Percentiles rank a stretch among this genome's conserved stretches.
phyloP scores from a whole-genome alignment of 805 yeast genomes.

The Cyberlindnera mrakii region DNA sequence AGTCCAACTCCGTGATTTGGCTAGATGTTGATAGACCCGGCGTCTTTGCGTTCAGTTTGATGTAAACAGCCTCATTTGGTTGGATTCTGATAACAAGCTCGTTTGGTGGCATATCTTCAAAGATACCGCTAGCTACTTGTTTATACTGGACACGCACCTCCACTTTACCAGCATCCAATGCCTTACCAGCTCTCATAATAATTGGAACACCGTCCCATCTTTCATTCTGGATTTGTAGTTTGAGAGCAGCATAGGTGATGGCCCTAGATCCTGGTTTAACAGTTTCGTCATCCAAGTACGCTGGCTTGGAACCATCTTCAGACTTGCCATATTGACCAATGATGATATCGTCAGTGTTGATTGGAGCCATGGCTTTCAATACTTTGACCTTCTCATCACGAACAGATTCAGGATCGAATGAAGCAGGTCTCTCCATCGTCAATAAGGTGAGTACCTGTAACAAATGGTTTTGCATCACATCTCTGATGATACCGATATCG shows the following conservation, averaged over 20 bases:
- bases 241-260: constrained; percentile 87
- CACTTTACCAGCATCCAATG: constrained; percentile 90
- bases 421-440: constrained; percentile 92
- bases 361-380: constrained; percentile 69
- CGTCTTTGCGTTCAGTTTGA: constrained; percentile 88
- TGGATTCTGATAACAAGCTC: constrained; percentile 92
- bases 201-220: constrained; percentile 99
- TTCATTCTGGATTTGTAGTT: constrained; percentile 76
- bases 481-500: constrained; percentile 90
- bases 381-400: constrained; percentile 96
- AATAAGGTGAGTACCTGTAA: constrained; percentile 86
- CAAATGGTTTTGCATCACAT: constrained; percentile 96
- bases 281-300: constrained; percentile 87
- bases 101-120: constrained; percentile 76
- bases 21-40: constrained; percentile 87
- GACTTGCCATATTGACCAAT: constrained; percentile 86
- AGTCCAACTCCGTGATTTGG: constrained; percentile 82
- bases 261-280: constrained; percentile 78
- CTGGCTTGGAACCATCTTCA: constrained; percentile 84
- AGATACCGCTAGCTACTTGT: constrained; percentile 78
- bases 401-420: constrained; percentile 87
- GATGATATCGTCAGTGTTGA: constrained; percentile 60
- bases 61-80: constrained; percentile 89
- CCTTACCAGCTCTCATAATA: constrained; percentile 94
- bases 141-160: constrained; percentile 92